Conservation (phyloP, 1,284 basidiomycete genomes). For the Ceraceosorus guamensis region DNA sequence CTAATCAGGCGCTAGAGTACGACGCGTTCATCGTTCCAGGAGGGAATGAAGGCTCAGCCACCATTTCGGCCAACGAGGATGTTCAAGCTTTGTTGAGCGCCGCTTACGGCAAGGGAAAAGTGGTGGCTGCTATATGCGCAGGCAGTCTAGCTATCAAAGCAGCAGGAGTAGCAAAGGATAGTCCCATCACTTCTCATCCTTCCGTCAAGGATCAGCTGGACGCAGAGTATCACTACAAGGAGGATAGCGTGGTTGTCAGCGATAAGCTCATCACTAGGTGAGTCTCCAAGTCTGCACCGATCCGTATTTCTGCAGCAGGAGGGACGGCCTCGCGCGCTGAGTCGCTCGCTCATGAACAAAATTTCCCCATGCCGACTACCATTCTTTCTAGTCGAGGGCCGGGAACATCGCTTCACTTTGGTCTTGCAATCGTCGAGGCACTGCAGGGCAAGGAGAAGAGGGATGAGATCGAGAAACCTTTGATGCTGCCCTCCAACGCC, state of each 20-base stretch:
- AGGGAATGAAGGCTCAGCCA: slow-evolving; percentile 70
- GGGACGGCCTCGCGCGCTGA: background rate
- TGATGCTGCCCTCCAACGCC: slow-evolving; percentile 53
- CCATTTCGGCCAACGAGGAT: slow-evolving; percentile 57
- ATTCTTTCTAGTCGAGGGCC: slow-evolving; percentile 61
- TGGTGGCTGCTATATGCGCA: slow-evolving; percentile 38
- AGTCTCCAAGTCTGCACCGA: background rate
- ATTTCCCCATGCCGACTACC: background rate
- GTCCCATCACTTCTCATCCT: slow-evolving; percentile 69
- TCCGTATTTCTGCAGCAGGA: background rate
- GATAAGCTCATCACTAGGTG: slow-evolving; percentile 70
- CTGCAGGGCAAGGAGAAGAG: slow-evolving; percentile 63
- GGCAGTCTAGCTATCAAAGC: slow-evolving; percentile 61
- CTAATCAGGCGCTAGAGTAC: slow-evolving; percentile 52
- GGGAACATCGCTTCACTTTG: slow-evolving; percentile 71
- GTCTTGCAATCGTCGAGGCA: slow-evolving; percentile 63
- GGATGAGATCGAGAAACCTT: slow-evolving; percentile 62
- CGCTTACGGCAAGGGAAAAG: slow-evolving; percentile 54
- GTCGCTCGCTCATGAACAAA: slow-evolving; percentile 2
- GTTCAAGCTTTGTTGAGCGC: slow-evolving; percentile 62
- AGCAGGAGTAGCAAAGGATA: slow-evolving; percentile 56
- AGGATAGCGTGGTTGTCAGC: slow-evolving; percentile 64
- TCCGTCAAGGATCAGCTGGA: slow-evolving; percentile 60
- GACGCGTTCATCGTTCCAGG: slow-evolving; percentile 71
- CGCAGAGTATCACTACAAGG: slow-evolving; percentile 57